These are phyloP conservation scores for Exophiala sp. DNA, from an alignment of 2,329 filamentous ascomycete genomes.

Conservation along the genomic window DNA sequence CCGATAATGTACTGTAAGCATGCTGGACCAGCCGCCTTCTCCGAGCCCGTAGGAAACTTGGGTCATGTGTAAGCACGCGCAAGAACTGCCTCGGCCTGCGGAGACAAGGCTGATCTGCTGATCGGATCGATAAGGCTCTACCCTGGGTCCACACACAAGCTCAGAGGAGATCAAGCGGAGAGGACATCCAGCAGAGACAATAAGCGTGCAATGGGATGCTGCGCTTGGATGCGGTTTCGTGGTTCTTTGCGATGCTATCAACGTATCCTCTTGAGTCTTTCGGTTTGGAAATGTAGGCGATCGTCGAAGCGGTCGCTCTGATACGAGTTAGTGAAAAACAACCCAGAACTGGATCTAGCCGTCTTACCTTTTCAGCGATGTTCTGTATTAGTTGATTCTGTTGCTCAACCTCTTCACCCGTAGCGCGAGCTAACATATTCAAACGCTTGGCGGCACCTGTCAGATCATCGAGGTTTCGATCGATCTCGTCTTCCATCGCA, in stretches of 20 bases:
- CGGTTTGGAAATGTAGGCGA: conserved; percentile 27
- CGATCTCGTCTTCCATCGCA: conserved; percentile 65
- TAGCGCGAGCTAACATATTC: conserved; percentile 67
- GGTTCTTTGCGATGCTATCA: too few species aligned
- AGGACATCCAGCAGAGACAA: too few species aligned
- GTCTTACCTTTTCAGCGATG: conserved; percentile 66
- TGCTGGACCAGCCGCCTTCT: too few species aligned
- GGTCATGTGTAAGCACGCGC: too few species aligned
- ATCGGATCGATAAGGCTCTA: conserved; percentile 19
- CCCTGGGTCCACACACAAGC: too few species aligned
- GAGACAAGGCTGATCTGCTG: conserved; percentile 15
- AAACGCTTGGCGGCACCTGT: conserved; percentile 60
- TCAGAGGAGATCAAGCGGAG: not conserved
- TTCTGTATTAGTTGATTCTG: conserved; percentile 74
- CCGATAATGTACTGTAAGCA: not conserved
- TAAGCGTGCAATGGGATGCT: too few species aligned
- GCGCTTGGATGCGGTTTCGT: too few species aligned
- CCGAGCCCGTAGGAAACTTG: too few species aligned
- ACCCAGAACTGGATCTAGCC: not conserved
- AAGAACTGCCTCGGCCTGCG: conserved; percentile 9
- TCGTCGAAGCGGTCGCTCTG: conserved; percentile 30
- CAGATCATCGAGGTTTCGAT: conserved; percentile 57
- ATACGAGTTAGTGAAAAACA: conserved; percentile 8
- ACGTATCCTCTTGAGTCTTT: conserved; percentile 27
- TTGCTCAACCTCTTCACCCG: conserved; percentile 65